phyloP scores from a whole-genome alignment of 108 stramenopile species.

The Nitzschia sp. region DNA sequence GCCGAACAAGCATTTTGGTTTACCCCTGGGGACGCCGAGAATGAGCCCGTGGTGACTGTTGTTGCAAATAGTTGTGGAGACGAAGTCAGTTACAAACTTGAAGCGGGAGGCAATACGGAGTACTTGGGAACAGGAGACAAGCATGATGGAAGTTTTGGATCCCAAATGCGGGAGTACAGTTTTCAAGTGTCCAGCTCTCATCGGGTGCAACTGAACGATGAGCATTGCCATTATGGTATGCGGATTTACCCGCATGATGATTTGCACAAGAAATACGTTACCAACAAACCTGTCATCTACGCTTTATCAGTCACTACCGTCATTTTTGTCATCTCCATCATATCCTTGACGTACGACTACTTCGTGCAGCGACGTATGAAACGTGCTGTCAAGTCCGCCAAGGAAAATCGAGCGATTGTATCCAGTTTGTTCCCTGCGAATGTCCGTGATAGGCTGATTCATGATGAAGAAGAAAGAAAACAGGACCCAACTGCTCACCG shows the following conservation, averaged over 20 bases:
- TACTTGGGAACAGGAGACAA: constrained; percentile 29
- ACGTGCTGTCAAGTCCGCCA: constrained; percentile 13
- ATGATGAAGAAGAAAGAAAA: constrained; percentile 14
- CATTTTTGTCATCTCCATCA: neutral
- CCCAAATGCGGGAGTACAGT: neutral
- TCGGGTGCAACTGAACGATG: constrained; percentile 8
- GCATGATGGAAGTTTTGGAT: constrained; percentile 18
- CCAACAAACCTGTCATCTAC: constrained; percentile 13
- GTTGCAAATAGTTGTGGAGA: constrained; percentile 23
- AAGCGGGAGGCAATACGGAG: constrained; percentile 2
- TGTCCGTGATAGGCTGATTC: constrained; percentile 52
- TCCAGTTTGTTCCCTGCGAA: constrained; percentile 43
- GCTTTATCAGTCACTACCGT: neutral
- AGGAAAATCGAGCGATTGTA: constrained; percentile 33
- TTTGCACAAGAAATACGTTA: constrained; percentile 5
- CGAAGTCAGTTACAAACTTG: constrained; percentile 21
- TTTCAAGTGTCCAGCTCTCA: neutral
- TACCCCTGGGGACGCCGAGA: constrained; percentile 3
- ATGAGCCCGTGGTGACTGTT: constrained; percentile 17
- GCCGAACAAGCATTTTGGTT: constrained; percentile 28
- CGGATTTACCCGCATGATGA: constrained; percentile 28
- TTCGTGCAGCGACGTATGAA: constrained; percentile 20
- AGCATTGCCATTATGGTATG: constrained; percentile 19
- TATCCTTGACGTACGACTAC: constrained; percentile 16
- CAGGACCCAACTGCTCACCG: neutral